Evolutionary conservation across 306 rosid genomes (phyloP), one percentile per base, ranked within the genome.

Genomic region (Neltuma alba): DNA sequence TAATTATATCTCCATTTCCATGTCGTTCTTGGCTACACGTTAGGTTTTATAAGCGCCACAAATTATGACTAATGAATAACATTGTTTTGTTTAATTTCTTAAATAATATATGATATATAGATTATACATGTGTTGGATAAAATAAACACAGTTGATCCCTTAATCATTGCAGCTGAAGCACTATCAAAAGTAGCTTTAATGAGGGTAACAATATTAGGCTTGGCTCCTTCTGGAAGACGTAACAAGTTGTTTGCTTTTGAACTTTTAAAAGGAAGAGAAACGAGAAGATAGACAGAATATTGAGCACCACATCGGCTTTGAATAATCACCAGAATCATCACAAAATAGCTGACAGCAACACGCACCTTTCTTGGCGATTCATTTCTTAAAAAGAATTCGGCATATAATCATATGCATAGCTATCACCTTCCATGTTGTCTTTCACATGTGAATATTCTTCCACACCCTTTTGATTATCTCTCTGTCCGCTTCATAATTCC

Each of bases 401-500:
- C 4, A 54, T 41, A 41, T 65, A 40, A 66, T 42, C 20, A n/a
- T 64, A 20, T 41, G n/a, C 13, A 44, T 44, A 44, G 4, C 33
- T 2, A 64, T 64, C 63, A 34, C 52, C 79, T 50, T 65, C 79
- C 79, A 38, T 9, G 13, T 65, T 41, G 45, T 80, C 75, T 74
- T 80, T 81, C 64, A 74, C 75, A 33, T 38, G 60, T 52, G 50
- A 74, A 40, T 64, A 80, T 41, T 72, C 57, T 65, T 14, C 4
- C 6, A 4, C 44, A 28, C 69, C 42, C 67, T 10, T 15, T 14
- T n/a, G n/a, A n/a, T n/a, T 16, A 30, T 25, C 3, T 30, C 55
- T 45, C 65, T 86, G 83, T 79, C 78, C 57, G 74, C 79, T 79
- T 82, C 75, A 34, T 34, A 23, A 76, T 67, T 50, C 70, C 81